phyloP scores from a whole-genome alignment of 2,329 filamentous ascomycete genomes.

The Cladosporium halotolerans region DNA sequence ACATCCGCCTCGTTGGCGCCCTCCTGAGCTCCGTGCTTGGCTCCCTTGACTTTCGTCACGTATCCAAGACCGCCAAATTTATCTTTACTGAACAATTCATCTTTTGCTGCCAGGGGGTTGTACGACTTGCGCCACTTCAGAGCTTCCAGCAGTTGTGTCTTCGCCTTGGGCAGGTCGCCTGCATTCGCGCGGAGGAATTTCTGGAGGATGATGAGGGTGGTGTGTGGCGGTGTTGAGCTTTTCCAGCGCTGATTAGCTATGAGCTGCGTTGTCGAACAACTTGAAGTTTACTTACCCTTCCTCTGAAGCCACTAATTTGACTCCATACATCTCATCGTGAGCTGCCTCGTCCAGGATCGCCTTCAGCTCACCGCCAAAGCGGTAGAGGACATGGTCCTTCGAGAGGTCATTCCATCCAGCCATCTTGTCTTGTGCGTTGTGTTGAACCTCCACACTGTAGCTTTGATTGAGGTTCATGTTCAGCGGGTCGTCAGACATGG shows the following conservation, averaged over 20 bases:
- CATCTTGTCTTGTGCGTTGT: background rate
- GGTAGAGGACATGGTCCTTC: conserved; percentile 20
- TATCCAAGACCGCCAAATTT: conserved; percentile 79
- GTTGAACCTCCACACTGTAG: too few species aligned
- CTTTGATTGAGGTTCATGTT: too few species aligned
- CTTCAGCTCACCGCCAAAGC: conserved; percentile 53
- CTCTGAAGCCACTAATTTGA: conserved; percentile 48
- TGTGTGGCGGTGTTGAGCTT: conserved; percentile 48
- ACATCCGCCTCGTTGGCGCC: conserved; percentile 54
- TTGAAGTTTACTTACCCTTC: conserved; percentile 18
- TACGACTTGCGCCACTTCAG: conserved; percentile 76
- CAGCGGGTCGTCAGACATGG: too few species aligned
- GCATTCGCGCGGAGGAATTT: conserved; percentile 92
- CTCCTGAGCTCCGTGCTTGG: conserved; percentile 33
- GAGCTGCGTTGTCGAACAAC: conserved; percentile 21
- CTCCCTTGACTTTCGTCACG: conserved; percentile 61
- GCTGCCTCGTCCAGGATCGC: conserved; percentile 51
- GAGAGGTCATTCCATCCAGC: conserved; percentile 21
- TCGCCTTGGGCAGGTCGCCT: conserved; percentile 65
- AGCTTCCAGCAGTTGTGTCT: conserved; percentile 70
- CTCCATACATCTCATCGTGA: conserved; percentile 81
- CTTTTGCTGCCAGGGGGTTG: conserved; percentile 60
- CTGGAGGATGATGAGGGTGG: conserved; percentile 77
- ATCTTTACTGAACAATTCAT: conserved; percentile 54
- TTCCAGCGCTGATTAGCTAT: conserved; percentile 28